phyloP scores from a whole-genome alignment of 768 basidiomycete species.

The Lanmaoa rubissima region DNA sequence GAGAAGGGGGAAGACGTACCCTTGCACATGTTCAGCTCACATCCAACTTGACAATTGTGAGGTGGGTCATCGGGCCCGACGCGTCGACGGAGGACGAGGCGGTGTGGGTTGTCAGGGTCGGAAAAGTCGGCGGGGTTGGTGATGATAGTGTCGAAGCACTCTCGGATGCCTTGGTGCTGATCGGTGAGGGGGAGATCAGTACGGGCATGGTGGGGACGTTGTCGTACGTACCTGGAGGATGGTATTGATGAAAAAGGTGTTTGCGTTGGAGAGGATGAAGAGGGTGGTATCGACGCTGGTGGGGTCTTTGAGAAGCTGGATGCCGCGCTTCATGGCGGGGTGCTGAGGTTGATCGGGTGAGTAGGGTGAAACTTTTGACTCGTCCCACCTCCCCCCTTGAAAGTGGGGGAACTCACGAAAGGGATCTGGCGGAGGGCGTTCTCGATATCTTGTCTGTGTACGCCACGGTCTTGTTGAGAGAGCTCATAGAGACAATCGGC shows the following conservation, averaged over 20 bases:
- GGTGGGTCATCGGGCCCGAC: constrained; percentile 76
- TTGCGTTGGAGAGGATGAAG: constrained; percentile 92
- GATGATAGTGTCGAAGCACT: constrained; percentile 79
- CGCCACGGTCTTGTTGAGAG: constrained; percentile 52
- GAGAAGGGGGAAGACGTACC: constrained; percentile 40
- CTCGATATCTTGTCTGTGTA: constrained; percentile 73
- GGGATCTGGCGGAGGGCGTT: constrained; percentile 78
- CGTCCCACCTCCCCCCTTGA: no score
- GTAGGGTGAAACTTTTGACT: background rate
- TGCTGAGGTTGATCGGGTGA: constrained; percentile 52
- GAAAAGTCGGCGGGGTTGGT: constrained; percentile 93
- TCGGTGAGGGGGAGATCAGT: background rate
- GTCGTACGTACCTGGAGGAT: constrained; percentile 66
- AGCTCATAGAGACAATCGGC: constrained; percentile 72
- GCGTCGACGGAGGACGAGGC: constrained; percentile 73
- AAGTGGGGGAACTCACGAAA: constrained; percentile 54
- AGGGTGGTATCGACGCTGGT: constrained; percentile 66
- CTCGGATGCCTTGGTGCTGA: constrained; percentile 71
- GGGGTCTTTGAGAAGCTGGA: constrained; percentile 68
- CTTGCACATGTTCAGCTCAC: constrained; percentile 98
- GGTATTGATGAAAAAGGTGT: constrained; percentile 85
- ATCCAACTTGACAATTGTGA: constrained; percentile 83
- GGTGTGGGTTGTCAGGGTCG: constrained; percentile 50
- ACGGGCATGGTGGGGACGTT: background rate
- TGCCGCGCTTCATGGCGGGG: constrained; percentile 93